Conservation (phyloP, 2,329 filamentous ascomycete species). For the Ceratocystis eucalypticola region DNA sequence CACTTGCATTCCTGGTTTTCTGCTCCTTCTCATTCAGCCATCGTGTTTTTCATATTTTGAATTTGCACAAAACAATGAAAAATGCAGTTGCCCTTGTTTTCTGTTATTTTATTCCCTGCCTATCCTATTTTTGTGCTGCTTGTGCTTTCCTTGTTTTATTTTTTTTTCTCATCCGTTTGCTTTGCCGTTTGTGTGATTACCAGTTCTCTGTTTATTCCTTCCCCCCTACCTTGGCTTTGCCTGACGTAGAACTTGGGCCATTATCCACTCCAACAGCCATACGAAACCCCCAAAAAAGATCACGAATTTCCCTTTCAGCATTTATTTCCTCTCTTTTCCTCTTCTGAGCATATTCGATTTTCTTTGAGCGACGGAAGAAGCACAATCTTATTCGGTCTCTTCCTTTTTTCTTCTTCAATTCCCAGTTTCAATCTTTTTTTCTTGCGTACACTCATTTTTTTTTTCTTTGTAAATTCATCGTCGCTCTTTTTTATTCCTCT, state of each 20-base stretch:
- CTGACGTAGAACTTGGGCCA: neutral
- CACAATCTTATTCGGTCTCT: neutral
- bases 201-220: conserved; percentile 2
- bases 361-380: neutral
- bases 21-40: neutral
- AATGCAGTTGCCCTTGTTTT: neutral
- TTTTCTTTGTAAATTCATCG: conserved; percentile 5
- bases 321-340: neutral
- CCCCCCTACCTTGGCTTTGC: neutral
- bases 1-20: conserved; percentile 13
- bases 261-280: neutral
- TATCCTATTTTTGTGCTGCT: conserved; percentile 3
- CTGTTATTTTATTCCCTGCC: neutral
- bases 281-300: conserved; percentile 3
- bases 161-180: neutral
- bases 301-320: conserved; percentile 6
- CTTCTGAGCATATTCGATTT: conserved; percentile 6
- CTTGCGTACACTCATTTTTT: conserved; percentile 8
- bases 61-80: conserved; percentile 8
- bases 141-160: conserved; percentile 5
- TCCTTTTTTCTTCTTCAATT: neutral
- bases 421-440: neutral
- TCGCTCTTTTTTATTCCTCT: neutral
- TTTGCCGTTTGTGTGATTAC: neutral
- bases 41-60: neutral